A percentile compares a stretch with the other conserved stretches of the same genome.
Conservation (phyloP, 2,329 filamentous ascomycete genomes). For the Pseudogymnoascus sp. region DNA sequence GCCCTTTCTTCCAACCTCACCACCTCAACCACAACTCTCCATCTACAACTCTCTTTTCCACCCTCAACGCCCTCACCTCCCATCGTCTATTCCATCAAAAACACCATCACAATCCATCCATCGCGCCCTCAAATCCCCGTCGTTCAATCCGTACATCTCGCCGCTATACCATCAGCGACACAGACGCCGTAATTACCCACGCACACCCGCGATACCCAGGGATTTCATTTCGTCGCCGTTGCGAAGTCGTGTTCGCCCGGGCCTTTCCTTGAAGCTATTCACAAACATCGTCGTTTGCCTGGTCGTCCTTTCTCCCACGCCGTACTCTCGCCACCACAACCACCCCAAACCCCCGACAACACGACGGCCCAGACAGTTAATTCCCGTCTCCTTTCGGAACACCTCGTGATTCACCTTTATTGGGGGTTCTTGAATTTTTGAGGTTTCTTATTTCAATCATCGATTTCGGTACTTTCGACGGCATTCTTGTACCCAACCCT, state of each 20-base stretch:
- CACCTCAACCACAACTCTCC: neutral
- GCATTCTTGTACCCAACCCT: no score
- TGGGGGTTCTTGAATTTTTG: no score
- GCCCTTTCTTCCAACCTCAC: conserved; percentile 8
- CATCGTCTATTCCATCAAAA: conserved; percentile 9
- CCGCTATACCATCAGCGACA: conserved; percentile 16
- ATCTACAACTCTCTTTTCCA: conserved; percentile 10
- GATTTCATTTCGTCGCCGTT: neutral
- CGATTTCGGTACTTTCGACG: no score
- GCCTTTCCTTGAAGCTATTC: neutral
- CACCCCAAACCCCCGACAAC: no score
- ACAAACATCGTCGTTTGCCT: neutral
- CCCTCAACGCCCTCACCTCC: conserved; percentile 7
- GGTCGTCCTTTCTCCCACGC: neutral
- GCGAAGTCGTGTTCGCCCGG: neutral
- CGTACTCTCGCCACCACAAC: neutral
- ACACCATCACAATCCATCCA: conserved; percentile 13
- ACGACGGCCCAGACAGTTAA: no score
- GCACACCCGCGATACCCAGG: conserved; percentile 14
- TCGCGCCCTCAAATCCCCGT: conserved; percentile 19
- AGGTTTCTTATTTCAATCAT: no score
- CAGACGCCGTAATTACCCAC: conserved; percentile 11
- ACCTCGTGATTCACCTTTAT: no score
- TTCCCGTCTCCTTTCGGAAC: no score
- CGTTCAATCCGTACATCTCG: conserved; percentile 21